phyloP scores from a whole-genome alignment of 192 early-diverging fungal genomes.

The Coemansia sp. region DNA sequence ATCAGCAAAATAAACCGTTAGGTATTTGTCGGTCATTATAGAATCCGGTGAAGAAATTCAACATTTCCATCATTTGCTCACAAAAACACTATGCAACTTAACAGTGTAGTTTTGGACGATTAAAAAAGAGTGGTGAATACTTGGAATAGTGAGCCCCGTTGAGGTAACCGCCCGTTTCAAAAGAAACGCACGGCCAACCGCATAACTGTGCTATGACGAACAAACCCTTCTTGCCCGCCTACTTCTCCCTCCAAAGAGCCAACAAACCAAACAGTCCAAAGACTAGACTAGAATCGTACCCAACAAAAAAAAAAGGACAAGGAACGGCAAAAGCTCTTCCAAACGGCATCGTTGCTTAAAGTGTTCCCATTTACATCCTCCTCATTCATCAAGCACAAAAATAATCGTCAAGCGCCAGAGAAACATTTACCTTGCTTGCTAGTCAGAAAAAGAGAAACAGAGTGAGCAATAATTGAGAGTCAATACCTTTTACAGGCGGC shows the following conservation, averaged over 20 bases:
- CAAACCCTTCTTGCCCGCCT: constrained; percentile 17
- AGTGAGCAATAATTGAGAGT: constrained; percentile 5
- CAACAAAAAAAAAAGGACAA: constrained; percentile 1
- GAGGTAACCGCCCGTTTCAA: constrained; percentile 36
- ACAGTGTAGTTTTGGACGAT: constrained; percentile 5
- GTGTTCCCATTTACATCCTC: not conserved
- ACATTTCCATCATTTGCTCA: constrained; percentile 45
- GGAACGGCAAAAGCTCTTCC: constrained; percentile 32
- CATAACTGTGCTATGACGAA: constrained; percentile 60
- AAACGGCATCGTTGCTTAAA: constrained; percentile 1
- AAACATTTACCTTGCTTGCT: not conserved
- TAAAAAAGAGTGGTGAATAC: constrained; percentile 48
- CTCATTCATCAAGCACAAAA: not conserved
- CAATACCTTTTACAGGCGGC: constrained; percentile 57
- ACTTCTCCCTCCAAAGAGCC: not conserved
- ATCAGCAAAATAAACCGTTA: constrained; percentile 47
- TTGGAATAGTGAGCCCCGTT: constrained; percentile 58
- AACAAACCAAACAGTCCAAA: not conserved
- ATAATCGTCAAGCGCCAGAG: not conserved
- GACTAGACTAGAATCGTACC: not conserved
- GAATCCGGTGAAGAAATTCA: constrained; percentile 57
- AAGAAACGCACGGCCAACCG: constrained; percentile 25
- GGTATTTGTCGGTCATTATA: constrained; percentile 37
- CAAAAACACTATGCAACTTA: no score
- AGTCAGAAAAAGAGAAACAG: not conserved